A percentile compares a stretch with the other conserved stretches of the same genome.
Evolutionary conservation across 768 basidiomycete genomes (phyloP).

Genomic region (Sarcodon aspratus): DNA sequence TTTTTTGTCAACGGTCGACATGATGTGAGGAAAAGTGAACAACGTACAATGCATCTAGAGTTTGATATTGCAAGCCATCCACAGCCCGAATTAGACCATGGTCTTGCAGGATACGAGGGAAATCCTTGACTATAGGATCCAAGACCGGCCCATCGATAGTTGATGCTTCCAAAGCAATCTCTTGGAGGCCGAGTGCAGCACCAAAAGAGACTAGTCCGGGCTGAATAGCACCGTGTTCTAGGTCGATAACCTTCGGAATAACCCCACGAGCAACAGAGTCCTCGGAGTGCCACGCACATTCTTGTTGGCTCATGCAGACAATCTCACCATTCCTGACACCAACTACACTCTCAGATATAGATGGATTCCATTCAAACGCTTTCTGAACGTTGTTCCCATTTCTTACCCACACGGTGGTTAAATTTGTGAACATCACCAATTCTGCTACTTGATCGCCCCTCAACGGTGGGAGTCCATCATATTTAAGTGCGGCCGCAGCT

Average conservation of each 20-base stretch:
- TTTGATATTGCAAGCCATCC: conserved; percentile 45
- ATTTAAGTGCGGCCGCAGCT: conserved; percentile 40
- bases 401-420: conserved; percentile 27
- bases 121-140: conserved; percentile 29
- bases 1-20: background rate
- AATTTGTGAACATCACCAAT: conserved; percentile 40
- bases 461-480: conserved; percentile 64
- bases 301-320: conserved; percentile 24
- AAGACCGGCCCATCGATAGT: conserved; percentile 53
- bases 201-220: conserved; percentile 61
- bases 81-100: conserved; percentile 43
- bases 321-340: conserved; percentile 45
- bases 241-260: conserved; percentile 26
- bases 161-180: conserved; percentile 46
- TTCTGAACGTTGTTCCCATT: conserved; percentile 4
- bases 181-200: conserved; percentile 45
- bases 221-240: conserved; percentile 50
- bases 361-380: conserved; percentile 6
- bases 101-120: conserved; percentile 32
- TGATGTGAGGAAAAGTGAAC: background rate
- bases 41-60: conserved; percentile 20
- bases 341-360: conserved; percentile 19
- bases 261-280: conserved; percentile 3
- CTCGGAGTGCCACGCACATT: background rate
- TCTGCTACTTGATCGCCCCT: conserved; percentile 22